Base-by-base conservation (phyloP, 2,329 filamentous ascomycete genomes). In the Sporothrix dimorphospora region DNA sequence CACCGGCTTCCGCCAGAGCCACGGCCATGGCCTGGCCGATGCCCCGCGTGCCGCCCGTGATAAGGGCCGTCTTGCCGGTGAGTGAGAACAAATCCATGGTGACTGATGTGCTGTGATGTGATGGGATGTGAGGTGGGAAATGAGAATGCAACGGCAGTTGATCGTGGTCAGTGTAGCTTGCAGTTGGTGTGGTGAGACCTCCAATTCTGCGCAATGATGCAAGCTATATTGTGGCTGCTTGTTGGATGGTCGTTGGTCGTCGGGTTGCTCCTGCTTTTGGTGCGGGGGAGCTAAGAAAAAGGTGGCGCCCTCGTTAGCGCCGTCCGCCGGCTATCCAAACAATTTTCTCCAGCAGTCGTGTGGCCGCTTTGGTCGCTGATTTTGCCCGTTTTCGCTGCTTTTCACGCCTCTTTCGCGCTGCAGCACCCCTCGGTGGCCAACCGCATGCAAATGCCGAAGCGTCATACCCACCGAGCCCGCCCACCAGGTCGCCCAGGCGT, bases 21-120 rank as follows among this genome's bases (percentile, higher is more conserved):
- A 89, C 79, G 47, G 87, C 87, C 16, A 88, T 85, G 19, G 87
- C 82, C 73, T 87, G 84, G 53, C 87, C 87, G 72, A 89, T 89
- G 75, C 87, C 87, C 12, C 87, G 82, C 1, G 87, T 88, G 72
- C 83, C 85, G 71, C 87, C 87, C 0, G 87, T 89, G 73, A 89
- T 77, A 72, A 89, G 81, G 72, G 87, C 87, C 0, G 86, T 89
- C 74, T 88, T 85, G 76, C 85, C 86, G 72, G 85, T 78, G 47
- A 89, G 83, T 1, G 86, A 88, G 79, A 89, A 89, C 81, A 85
- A 83, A 73, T 71, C 65, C 73, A 74, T 75, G 21, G 7, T 69
- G 47, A 19, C 61, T 24, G 30, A 9, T 45, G 59, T 71, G 69
- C 1, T 27, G 24, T 11, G n/a, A 34, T 42, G 40, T 30, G 12